Evolutionary conservation across 768 basidiomycete species (phyloP), one percentile per base, ranked within the genome.

Genomic region (Phanerochaete sordida): DNA sequence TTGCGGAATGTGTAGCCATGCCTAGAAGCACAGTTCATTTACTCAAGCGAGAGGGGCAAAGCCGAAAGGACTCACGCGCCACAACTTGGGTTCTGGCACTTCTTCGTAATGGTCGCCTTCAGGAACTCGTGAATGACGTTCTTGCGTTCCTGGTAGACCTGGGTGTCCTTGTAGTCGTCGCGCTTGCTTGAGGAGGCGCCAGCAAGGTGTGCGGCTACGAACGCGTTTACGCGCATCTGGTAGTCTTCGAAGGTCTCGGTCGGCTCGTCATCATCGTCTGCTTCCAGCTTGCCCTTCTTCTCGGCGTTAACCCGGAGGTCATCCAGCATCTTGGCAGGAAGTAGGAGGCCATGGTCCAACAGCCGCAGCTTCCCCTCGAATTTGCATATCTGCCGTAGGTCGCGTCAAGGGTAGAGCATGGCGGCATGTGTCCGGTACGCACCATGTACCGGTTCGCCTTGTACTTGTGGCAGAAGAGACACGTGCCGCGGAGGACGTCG

Each of bases 401-500:
- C 16, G 19, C 9, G 44, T 53, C 44, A 60, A 30, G 2, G 21
- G 47, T 55, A 58, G 11, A 24, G 27, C 15, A 5, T n/a, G 31
- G 26, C 57, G 16, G 72, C 57, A 21, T 49, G 55, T 49, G 54
- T 35, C 31, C 48, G 7, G 13, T 46, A 65, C 83, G 59, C 70
- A 94, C 93, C 75, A 83, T 78, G n/a, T 84, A 79, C 69, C 87
- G 81, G 64, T 81, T 81, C 68, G 88, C 74, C 76, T 95, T 94
- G 75, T 98, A 97, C 64, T 79, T 82, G 73, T 99, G 97, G 74
- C 97, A 99, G 75, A 91, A 98, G 72, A 96, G 75, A 77, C 97
- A 99, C 15, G 86, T 86, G 37, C 88, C 89, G 59, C 95, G 86
- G 23, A 99, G 77, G 48, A 98, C 76, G 64, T 88, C 89, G 71